phyloP scores from a whole-genome alignment of 768 basidiomycete species.

The Cystoderma amianthinum region DNA sequence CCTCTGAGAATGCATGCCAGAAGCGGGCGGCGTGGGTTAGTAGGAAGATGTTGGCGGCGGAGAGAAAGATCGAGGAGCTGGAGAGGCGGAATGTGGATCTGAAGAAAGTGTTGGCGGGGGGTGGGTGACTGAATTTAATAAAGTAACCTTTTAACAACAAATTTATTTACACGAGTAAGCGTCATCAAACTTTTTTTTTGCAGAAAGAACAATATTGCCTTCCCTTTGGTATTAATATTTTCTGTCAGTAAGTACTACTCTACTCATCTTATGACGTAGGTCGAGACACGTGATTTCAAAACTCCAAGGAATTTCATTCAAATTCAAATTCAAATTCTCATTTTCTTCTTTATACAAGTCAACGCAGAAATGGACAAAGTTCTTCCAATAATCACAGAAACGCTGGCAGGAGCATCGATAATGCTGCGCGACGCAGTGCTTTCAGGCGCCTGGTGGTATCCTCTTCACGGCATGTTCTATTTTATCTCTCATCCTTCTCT shows the following conservation, averaged over 20 bases:
- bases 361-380: constrained; percentile 1
- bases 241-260: not conserved
- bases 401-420: constrained; percentile 9
- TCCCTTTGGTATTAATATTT: too few species aligned
- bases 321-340: not conserved
- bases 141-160: too few species aligned
- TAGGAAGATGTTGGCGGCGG: constrained; percentile 67
- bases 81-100: constrained; percentile 67
- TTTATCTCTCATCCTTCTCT: constrained; percentile 27
- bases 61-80: constrained; percentile 59
- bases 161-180: too few species aligned
- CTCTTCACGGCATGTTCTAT: constrained; percentile 27
- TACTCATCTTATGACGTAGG: too few species aligned
- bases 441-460: constrained; percentile 31
- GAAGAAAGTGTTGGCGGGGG: constrained; percentile 49
- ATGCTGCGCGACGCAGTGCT: constrained; percentile 22
- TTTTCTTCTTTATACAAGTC: too few species aligned
- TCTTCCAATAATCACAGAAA: constrained; percentile 8
- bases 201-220: too few species aligned
- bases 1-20: constrained; percentile 44
- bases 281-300: too few species aligned
- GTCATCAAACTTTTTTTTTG: too few species aligned
- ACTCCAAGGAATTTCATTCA: too few species aligned
- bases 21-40: constrained; percentile 62
- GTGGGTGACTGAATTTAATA: constrained; percentile 10